A percentile compares a stretch with the other conserved stretches of the same genome.
phyloP scores from a whole-genome alignment of 1,284 basidiomycete genomes.

The Ceratobasidium sp. region DNA sequence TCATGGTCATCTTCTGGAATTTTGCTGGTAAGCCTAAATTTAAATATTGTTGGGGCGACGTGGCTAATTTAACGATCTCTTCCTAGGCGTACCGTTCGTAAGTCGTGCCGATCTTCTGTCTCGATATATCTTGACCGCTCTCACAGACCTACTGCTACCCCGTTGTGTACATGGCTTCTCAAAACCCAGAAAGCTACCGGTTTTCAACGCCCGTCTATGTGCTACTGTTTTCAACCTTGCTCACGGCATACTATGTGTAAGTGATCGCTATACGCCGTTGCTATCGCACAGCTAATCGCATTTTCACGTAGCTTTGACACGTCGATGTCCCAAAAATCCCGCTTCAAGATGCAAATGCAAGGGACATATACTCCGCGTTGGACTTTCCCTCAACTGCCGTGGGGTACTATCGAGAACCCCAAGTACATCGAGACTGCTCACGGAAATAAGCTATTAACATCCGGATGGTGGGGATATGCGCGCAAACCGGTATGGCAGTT shows the following conservation, averaged over 20 bases:
- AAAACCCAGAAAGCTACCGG: conserved; percentile 86
- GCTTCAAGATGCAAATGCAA: conserved; percentile 97
- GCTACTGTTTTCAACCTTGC: conserved; percentile 75
- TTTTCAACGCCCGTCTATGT: conserved; percentile 85
- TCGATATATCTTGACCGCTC: conserved; percentile 37
- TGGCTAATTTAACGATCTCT: conserved; percentile 1
- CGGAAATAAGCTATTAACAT: conserved; percentile 88
- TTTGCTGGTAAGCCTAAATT: conserved; percentile 76
- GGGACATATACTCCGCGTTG: conserved; percentile 87
- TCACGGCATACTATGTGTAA: conserved; percentile 87
- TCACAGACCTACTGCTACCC: conserved; percentile 94
- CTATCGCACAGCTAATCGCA: not conserved
- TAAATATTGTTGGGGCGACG: not conserved
- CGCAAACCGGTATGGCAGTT: conserved; percentile 78
- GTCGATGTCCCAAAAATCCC: conserved; percentile 96
- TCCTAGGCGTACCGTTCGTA: conserved; percentile 71
- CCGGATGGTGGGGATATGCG: conserved; percentile 90
- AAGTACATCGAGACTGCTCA: conserved; percentile 93
- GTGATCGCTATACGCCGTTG: conserved; percentile 50
- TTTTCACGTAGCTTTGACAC: conserved; percentile 79
- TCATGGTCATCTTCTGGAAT: conserved; percentile 98
- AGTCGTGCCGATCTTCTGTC: conserved; percentile 49
- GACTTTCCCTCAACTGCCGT: conserved; percentile 94
- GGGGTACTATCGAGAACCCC: conserved; percentile 88
- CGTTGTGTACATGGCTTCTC: conserved; percentile 97